Evolutionary conservation across 164 flowering plant species (phyloP).

Genomic region (Stephania yunnanensis): DNA sequence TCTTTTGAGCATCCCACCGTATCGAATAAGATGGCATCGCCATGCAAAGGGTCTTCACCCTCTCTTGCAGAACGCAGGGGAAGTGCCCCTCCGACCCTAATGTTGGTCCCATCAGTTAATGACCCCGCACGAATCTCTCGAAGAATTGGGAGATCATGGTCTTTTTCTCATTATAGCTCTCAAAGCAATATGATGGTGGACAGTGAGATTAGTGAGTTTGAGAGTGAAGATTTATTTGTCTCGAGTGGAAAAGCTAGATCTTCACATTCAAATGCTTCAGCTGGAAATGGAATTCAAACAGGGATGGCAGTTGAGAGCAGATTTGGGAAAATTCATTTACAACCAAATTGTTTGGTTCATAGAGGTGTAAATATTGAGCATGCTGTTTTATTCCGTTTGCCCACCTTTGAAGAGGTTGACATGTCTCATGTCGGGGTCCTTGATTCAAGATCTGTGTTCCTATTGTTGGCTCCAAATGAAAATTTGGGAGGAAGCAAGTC

Average conservation of each 20-base stretch:
- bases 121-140: slow-evolving; percentile 28
- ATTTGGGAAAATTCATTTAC: slow-evolving; percentile 2
- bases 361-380: slow-evolving; percentile 9
- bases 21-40: slow-evolving; percentile 21
- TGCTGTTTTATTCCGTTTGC: slow-evolving; percentile 35
- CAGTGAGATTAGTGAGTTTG: slow-evolving; percentile 12
- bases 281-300: slow-evolving; percentile 9
- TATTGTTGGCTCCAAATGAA: slow-evolving; percentile 25
- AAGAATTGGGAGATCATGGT: slow-evolving; percentile 37
- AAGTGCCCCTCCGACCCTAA: slow-evolving; percentile 44
- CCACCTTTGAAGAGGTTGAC: slow-evolving; percentile 33
- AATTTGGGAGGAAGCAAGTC: slow-evolving; percentile 15
- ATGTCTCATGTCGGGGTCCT: slow-evolving; percentile 21
- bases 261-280: slow-evolving; percentile 19
- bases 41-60: slow-evolving; percentile 34
- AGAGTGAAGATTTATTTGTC: slow-evolving; percentile 17
- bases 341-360: slow-evolving; percentile 11
- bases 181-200: slow-evolving; percentile 24
- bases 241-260: slow-evolving; percentile 17
- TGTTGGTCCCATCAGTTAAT: slow-evolving; percentile 38
- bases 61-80: slow-evolving; percentile 75
- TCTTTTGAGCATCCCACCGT: slow-evolving; percentile 20
- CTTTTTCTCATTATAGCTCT: slow-evolving; percentile 35
- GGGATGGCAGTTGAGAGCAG: slow-evolving; percentile 17
- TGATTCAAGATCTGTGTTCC: slow-evolving; percentile 38